Percentiles rank a stretch among this genome's conserved stretches.
phyloP scores from a whole-genome alignment of 139 green algal species.

The Pseudopediastrum boryanum region DNA sequence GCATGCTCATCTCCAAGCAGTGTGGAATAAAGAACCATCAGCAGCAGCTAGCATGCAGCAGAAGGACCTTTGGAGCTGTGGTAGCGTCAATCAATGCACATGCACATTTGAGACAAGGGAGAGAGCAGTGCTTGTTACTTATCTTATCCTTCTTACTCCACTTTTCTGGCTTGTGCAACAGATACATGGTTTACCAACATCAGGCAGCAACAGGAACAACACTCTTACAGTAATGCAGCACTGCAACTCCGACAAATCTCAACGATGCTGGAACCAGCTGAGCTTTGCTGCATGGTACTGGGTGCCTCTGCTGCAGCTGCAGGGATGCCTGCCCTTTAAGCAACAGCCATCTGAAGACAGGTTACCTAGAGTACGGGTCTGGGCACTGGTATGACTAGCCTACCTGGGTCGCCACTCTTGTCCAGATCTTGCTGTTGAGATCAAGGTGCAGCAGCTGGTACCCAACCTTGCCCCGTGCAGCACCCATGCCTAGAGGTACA shows the following conservation, averaged over 20 bases:
- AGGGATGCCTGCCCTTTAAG: background rate
- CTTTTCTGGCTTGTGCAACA: too few relatives aligned
- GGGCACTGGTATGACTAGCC: background rate
- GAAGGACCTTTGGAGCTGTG: too few relatives aligned
- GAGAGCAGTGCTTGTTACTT: too few relatives aligned
- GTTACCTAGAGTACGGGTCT: background rate
- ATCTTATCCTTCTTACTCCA: too few relatives aligned
- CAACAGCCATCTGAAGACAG: background rate
- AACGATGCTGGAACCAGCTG: background rate
- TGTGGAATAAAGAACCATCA: too few relatives aligned
- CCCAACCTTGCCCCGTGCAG: background rate
- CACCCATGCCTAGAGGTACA: background rate
- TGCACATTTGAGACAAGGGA: too few relatives aligned
- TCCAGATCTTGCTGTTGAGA: background rate
- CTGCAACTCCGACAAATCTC: background rate
- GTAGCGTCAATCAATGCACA: too few relatives aligned
- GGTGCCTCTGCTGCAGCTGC: background rate
- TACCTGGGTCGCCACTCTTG: slow-evolving; percentile 4
- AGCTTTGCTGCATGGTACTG: background rate
- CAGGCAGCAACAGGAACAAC: background rate
- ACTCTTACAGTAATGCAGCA: background rate
- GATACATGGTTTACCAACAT: too few relatives aligned
- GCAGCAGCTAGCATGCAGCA: too few relatives aligned
- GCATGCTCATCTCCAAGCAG: too few relatives aligned
- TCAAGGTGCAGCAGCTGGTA: slow-evolving; percentile 28